Evolutionary conservation across 441 rosid species (phyloP).

Genomic region (Syzygium syzygioides): DNA sequence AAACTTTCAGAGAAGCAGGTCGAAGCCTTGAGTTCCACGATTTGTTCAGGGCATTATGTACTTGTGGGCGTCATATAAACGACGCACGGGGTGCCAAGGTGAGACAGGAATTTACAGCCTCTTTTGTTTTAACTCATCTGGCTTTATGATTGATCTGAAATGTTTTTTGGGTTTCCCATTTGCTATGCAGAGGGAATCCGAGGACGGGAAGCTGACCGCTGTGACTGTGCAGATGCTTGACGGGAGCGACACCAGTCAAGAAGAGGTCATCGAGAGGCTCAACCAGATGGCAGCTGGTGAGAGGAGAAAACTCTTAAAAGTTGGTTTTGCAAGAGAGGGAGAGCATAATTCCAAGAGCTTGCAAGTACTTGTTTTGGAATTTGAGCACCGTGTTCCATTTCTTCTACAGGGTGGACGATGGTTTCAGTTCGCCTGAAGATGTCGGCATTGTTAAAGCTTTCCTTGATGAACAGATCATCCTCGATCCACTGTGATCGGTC

Average conservation of each 20-base stretch:
- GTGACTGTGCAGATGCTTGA: background rate
- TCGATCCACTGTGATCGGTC: no score
- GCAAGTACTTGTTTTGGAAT: slow-evolving; percentile 5
- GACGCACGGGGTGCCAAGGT: no score
- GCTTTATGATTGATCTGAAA: no score
- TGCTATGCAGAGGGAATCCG: no score
- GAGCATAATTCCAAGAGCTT: background rate
- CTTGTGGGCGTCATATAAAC: no score
- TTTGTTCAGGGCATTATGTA: no score
- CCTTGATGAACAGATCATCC: background rate
- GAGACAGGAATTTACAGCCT: no score
- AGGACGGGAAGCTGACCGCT: background rate
- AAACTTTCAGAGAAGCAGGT: slow-evolving; percentile 2
- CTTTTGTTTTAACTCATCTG: no score
- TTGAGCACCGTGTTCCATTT: background rate
- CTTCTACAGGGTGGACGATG: background rate
- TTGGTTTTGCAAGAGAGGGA: background rate
- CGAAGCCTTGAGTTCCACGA: no score
- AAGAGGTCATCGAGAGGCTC: slow-evolving; percentile 1
- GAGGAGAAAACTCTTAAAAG: background rate
- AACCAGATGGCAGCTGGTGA: background rate
- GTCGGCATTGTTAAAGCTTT: no score
- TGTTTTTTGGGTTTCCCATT: no score
- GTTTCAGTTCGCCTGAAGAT: background rate
- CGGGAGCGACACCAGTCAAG: background rate